Evolutionary conservation across 345 rosid genomes (phyloP).

Genomic region (Arabidopsis thaliana): TAIR10.1 NC_003070.9:25069501-25070000

Average conservation of each 20-base stretch:
- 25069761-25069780: slow-evolving; percentile 40
- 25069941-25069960: slow-evolving; percentile 45
- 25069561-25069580: background rate
- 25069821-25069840: slow-evolving; percentile 34
- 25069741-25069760: slow-evolving; percentile 98
- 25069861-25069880: slow-evolving; percentile 89
- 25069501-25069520: background rate
- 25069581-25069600: background rate
- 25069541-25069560: slow-evolving; percentile 17
- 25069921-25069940: slow-evolving; percentile 65
- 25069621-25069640: background rate
- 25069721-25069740: slow-evolving; percentile 54
- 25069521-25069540: background rate
- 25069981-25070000: background rate
- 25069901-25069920: slow-evolving; percentile 93
- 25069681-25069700: background rate
- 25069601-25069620: slow-evolving; percentile 15
- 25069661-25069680: slow-evolving; percentile 8
- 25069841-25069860: slow-evolving; percentile 92
- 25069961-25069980: slow-evolving; percentile 60
- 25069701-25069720: slow-evolving; percentile 19
- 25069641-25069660: slow-evolving; percentile 9
- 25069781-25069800: background rate
- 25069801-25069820: background rate
- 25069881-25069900: slow-evolving; percentile 75